A percentile compares a stretch with the other conserved stretches of the same genome.
These are phyloP conservation scores for Neurospora terricola DNA, from an alignment of 495 filamentous ascomycete genomes.

Conservation along the genomic window DNA sequence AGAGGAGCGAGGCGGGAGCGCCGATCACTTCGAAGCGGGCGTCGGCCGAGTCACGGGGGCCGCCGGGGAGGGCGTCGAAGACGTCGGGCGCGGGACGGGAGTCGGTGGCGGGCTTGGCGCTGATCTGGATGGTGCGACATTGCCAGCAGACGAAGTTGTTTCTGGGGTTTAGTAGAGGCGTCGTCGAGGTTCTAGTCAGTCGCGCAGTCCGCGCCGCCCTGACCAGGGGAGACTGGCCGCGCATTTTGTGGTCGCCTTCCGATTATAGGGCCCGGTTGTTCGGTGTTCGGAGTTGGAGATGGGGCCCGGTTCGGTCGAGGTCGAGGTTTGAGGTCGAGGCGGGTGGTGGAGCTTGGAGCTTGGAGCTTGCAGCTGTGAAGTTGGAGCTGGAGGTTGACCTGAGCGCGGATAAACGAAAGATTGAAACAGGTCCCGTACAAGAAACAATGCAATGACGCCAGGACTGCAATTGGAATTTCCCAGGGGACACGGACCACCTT, in stretches of 20 bases:
- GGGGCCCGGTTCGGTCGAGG: not conserved
- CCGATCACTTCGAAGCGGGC: conserved; percentile 90
- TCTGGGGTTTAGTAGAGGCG: not conserved
- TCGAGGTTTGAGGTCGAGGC: not conserved
- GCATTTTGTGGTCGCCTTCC: conserved; percentile 14
- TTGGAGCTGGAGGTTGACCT: not conserved
- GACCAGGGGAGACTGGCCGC: conserved; percentile 16
- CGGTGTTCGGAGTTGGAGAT: not conserved
- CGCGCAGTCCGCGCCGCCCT: conserved; percentile 12
- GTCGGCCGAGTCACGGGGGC: conserved; percentile 44
- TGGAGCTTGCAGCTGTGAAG: not conserved
- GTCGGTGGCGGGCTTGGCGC: conserved; percentile 39
- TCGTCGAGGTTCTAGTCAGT: not conserved
- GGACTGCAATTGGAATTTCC: not conserved
- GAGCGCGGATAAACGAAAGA: not conserved
- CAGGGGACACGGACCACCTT: not conserved
- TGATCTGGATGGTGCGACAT: conserved; percentile 45
- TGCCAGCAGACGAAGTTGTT: conserved; percentile 30
- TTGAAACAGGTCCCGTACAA: not conserved
- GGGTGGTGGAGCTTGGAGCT: not conserved
- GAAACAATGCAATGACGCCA: not conserved
- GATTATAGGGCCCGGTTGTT: not conserved
- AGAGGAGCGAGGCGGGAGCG: conserved; percentile 81
- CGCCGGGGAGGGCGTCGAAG: conserved; percentile 29
- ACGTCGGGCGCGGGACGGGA: conserved; percentile 36